Evolutionary conservation across 2,329 filamentous ascomycete genomes (phyloP).

Genomic region (Thelonectria blattea): DNA sequence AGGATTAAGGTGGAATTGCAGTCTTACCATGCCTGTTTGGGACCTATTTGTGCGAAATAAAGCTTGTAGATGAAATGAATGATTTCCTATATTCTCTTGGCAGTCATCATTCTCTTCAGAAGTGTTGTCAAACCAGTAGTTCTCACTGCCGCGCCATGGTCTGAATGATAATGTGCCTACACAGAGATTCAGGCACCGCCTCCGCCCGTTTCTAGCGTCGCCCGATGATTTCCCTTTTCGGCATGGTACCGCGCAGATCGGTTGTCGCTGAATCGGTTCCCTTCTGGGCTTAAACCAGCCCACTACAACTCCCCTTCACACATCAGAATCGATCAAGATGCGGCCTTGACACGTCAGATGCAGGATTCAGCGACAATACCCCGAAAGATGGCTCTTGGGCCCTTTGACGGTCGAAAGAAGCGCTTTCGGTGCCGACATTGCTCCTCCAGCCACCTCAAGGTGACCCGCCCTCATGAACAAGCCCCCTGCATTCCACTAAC

Average conservation of each 20-base stretch:
- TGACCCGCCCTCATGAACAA: constrained; percentile 8
- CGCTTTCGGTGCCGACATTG: constrained; percentile 42
- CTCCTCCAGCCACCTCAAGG: constrained; percentile 43
- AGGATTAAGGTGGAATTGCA: no score
- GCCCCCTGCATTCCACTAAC: background rate
- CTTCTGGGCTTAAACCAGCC: constrained; percentile 25
- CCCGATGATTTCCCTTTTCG: constrained; percentile 27
- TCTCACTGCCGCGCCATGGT: no score
- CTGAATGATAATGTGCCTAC: no score
- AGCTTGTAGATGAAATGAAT: no score
- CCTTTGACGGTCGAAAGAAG: constrained; percentile 43
- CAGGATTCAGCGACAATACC: background rate
- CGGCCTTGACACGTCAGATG: no score
- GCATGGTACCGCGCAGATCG: constrained; percentile 16
- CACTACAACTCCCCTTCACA: background rate
- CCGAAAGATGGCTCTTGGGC: constrained; percentile 39
- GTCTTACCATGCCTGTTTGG: background rate
- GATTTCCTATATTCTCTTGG: no score
- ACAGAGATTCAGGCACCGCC: background rate
- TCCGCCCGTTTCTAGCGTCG: constrained; percentile 27
- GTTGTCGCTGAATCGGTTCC: constrained; percentile 28
- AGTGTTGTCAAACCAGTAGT: no score
- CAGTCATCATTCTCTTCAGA: no score
- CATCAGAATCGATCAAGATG: background rate
- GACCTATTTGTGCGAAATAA: constrained; percentile 25